Base-by-base conservation (phyloP, 148 eudicot genomes). In the Agrostemma githago region DNA sequence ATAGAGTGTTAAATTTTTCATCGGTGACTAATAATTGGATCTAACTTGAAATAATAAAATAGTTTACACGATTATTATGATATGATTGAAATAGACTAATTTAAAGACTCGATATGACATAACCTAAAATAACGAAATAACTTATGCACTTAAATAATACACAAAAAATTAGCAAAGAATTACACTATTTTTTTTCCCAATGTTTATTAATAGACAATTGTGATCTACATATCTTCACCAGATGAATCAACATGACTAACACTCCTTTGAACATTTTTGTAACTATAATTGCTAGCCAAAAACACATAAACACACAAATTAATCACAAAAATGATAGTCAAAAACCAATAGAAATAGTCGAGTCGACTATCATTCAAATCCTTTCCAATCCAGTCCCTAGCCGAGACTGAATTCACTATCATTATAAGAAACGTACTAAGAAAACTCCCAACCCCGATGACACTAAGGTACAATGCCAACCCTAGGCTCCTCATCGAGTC, bases 401-500 rank as follows among this genome's bases (percentile, higher is more conserved):
- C 77, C 2, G 90, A 86, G 20, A 78, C 62, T 19, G 40, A 66
- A 59, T 86, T 79, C 69, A 86, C 85, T 1, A 82, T 8, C 0
- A 68, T 77, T n/a, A 90, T 90, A 48, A 90, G n/a, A 7, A 82
- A 43, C 14, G 88, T 83, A 8, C 85, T 84, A n/a, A 78, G 26
- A 39, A 88, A 90, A 51, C 81, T 85, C 38, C 85, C 85, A 7
- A 77, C 89, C 0, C 90, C 95, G 2, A 80, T 73, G 6, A 86
- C 87, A 66, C 91, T 83, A 0, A 88, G 82, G 54, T 88, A 89
- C 19, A 89, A 70, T 1, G 84, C 95, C 66, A 90, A 80, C 5
- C 94, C 94, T 15, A 86, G 40, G 66, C 94, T 86, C 68, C 91
- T 83, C 94, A 89, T 89, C 0, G 89, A 79, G 20, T 90, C 87